Percentiles rank a stretch among this genome's conserved stretches.
Conservation (phyloP, 495 filamentous ascomycete species). For the Podospora comata region DNA sequence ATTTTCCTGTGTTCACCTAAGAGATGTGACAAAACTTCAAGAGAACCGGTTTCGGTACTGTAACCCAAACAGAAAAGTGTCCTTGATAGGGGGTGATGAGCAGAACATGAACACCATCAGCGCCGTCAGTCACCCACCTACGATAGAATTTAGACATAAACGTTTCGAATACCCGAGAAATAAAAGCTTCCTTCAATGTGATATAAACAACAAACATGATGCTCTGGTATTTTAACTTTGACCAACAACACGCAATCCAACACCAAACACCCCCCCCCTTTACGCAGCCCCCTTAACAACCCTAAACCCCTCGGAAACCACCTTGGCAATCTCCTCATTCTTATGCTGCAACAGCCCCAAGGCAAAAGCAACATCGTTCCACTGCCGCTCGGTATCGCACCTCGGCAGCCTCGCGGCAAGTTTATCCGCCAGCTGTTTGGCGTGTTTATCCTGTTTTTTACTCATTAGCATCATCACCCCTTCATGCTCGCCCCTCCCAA, state of each 20-base stretch:
- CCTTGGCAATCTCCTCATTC: constrained; percentile 92
- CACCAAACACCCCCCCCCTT: not conserved
- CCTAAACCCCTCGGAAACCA: constrained; percentile 79
- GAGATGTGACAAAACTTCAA: too few species aligned
- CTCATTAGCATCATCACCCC: not conserved
- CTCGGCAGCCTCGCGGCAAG: constrained; percentile 80
- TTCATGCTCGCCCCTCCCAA: not conserved
- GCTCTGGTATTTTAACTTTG: too few species aligned
- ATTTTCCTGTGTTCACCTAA: too few species aligned
- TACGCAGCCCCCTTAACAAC: constrained; percentile 53
- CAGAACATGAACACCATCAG: too few species aligned
- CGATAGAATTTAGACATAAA: too few species aligned
- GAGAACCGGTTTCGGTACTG: too few species aligned
- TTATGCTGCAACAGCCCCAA: constrained; percentile 88
- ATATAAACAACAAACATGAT: too few species aligned
- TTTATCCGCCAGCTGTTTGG: constrained; percentile 91
- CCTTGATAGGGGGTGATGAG: too few species aligned
- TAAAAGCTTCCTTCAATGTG: too few species aligned
- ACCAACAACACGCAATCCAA: not conserved
- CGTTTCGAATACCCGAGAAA: too few species aligned
- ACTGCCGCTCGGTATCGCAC: constrained; percentile 90
- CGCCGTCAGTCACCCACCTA: too few species aligned
- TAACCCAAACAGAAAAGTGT: too few species aligned
- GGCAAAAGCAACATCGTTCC: constrained; percentile 94
- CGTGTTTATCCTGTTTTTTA: constrained; percentile 80